These are phyloP conservation scores for Fonsecaea nubica DNA, from an alignment of 2,329 filamentous ascomycete genomes.

Conservation along the genomic window DNA sequence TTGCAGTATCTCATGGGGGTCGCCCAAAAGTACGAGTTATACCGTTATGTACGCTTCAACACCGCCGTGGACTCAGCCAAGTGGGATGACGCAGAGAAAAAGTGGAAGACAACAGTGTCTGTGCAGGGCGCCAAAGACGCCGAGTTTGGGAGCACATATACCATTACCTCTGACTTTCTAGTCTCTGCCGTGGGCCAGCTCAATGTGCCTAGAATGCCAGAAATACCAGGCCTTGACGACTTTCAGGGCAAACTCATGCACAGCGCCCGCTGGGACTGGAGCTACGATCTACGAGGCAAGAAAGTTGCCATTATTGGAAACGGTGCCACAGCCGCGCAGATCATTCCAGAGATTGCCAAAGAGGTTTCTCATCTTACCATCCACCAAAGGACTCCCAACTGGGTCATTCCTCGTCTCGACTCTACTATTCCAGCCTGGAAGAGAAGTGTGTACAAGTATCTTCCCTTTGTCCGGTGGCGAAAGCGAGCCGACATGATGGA, in stretches of 20 bases:
- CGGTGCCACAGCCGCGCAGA: constrained; percentile 65
- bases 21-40: constrained; percentile 49
- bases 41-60: constrained; percentile 65
- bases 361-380: constrained; percentile 58
- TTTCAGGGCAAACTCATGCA: constrained; percentile 45
- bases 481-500: constrained; percentile 61
- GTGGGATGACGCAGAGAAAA: constrained; percentile 62
- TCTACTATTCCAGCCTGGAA: constrained; percentile 52
- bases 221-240: constrained; percentile 41
- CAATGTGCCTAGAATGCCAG: constrained; percentile 57
- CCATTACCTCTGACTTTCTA: constrained; percentile 62
- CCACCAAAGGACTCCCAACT: constrained; percentile 66
- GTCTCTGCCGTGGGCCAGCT: constrained; percentile 66
- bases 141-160: constrained; percentile 60
- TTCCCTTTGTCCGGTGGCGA: constrained; percentile 59
- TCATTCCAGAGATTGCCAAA: constrained; percentile 63
- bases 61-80: constrained; percentile 60
- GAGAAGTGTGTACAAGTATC: constrained; percentile 55
- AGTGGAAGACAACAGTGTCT: constrained; percentile 50
- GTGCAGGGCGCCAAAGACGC: constrained; percentile 61
- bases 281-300: constrained; percentile 61
- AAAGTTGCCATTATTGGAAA: constrained; percentile 66
- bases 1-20: constrained; percentile 58
- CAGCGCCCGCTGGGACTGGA: constrained; percentile 54
- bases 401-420: constrained; percentile 63